Conservation (phyloP, 2,329 filamentous ascomycete species). For the Coleophoma cylindrospora region DNA sequence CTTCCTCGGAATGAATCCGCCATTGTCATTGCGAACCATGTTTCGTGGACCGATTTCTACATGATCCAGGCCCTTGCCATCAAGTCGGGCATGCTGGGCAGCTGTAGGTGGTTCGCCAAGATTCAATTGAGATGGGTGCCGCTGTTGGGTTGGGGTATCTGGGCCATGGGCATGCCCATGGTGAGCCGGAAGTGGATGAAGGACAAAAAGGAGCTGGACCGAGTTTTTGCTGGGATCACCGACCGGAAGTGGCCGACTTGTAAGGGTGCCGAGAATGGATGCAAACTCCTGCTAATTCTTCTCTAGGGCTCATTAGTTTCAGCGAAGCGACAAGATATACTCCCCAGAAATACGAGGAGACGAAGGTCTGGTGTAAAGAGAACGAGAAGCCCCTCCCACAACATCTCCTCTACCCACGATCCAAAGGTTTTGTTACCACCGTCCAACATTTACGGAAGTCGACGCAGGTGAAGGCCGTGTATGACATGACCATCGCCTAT, state of each 20-base stretch:
- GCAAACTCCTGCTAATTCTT: neutral
- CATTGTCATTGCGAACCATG: slow-evolving; percentile 55
- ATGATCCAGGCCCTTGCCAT: slow-evolving; percentile 55
- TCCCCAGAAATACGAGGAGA: slow-evolving; percentile 43
- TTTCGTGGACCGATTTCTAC: slow-evolving; percentile 60
- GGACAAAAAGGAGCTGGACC: slow-evolving; percentile 50
- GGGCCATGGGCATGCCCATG: slow-evolving; percentile 61
- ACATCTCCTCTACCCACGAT: slow-evolving; percentile 55
- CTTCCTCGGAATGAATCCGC: slow-evolving; percentile 51
- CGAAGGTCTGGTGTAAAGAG: slow-evolving; percentile 45
- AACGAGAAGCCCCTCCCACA: slow-evolving; percentile 44
- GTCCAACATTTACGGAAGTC: slow-evolving; percentile 48
- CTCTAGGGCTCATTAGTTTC: slow-evolving; percentile 57
- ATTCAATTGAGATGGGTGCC: slow-evolving; percentile 52
- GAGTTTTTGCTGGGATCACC: slow-evolving; percentile 50
- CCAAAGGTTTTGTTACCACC: slow-evolving; percentile 55
- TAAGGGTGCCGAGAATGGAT: slow-evolving; percentile 28
- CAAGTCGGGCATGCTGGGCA: slow-evolving; percentile 50
- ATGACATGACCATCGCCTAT: slow-evolving; percentile 52
- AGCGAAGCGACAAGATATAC: slow-evolving; percentile 60
- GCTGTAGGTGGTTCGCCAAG: slow-evolving; percentile 59
- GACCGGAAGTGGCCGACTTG: slow-evolving; percentile 50
- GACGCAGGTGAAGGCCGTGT: slow-evolving; percentile 47
- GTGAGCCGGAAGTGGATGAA: slow-evolving; percentile 54
- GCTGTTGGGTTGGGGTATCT: slow-evolving; percentile 58